A percentile compares a stretch with the other conserved stretches of the same genome.
These are phyloP conservation scores for Cucurbita ficifolia DNA, from an alignment of 306 rosid genomes.

Conservation along the genomic window DNA sequence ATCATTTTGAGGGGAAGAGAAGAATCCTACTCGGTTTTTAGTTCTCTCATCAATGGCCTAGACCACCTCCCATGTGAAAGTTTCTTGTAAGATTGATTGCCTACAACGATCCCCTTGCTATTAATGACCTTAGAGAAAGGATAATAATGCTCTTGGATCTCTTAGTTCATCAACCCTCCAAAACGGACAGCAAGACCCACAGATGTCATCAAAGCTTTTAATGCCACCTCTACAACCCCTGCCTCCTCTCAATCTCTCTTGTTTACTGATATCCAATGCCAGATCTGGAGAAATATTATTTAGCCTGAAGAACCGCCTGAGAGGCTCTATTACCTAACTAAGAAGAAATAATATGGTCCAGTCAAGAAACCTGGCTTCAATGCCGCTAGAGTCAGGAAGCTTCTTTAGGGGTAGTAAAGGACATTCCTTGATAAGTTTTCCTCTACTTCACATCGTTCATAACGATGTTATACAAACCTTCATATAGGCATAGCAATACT, in stretches of 20 bases:
- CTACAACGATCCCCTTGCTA: conserved; percentile 9
- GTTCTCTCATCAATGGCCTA: conserved; percentile 35
- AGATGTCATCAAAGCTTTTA: conserved; percentile 9
- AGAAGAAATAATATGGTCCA: not conserved
- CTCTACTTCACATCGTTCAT: not conserved
- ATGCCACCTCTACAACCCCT: conserved; percentile 18
- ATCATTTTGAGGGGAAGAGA: conserved; percentile 10
- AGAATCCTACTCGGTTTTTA: conserved; percentile 16
- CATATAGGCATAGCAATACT: too few species aligned
- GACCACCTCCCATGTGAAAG: conserved; percentile 28
- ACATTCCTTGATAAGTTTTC: conserved; percentile 13
- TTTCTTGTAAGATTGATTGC: conserved; percentile 18
- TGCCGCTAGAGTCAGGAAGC: conserved; percentile 1
- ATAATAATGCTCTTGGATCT: not conserved
- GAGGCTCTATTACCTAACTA: not conserved
- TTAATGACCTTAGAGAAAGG: conserved; percentile 6
- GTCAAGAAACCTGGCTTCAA: not conserved
- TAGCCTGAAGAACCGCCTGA: conserved; percentile 18
- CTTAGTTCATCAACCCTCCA: not conserved
- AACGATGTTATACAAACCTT: too few species aligned
- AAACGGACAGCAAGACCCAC: not conserved
- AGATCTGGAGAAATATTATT: conserved; percentile 22
- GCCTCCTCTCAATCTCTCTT: conserved; percentile 13
- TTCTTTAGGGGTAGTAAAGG: conserved; percentile 27
- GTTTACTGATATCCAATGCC: not conserved